These are phyloP conservation scores for Torrubiella hemipterigena DNA, from an alignment of 2,329 filamentous ascomycete species.

Conservation along the genomic window DNA sequence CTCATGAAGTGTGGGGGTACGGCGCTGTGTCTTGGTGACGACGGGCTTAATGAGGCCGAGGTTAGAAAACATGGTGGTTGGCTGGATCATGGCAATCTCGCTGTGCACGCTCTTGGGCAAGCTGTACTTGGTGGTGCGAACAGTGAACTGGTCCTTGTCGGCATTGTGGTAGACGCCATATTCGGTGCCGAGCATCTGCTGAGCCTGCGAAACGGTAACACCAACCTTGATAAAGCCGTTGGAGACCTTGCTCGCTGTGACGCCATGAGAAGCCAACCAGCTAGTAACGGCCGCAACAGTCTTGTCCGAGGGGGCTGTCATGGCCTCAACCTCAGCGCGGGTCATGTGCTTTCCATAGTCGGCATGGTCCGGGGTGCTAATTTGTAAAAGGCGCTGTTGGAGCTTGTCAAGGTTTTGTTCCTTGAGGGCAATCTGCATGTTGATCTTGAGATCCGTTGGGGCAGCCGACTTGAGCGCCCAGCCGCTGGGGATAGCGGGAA, in stretches of 20 bases:
- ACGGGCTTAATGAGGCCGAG: neutral
- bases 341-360: slow-evolving; percentile 4
- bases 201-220: neutral
- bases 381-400: slow-evolving; percentile 1
- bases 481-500: neutral
- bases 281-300: neutral
- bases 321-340: neutral
- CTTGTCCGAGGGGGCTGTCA: slow-evolving; percentile 1
- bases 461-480: neutral
- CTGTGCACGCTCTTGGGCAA: slow-evolving; percentile 1
- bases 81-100: neutral
- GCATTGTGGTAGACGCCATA: slow-evolving; percentile 2
- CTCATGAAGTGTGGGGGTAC: neutral
- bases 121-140: slow-evolving; percentile 2
- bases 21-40: neutral
- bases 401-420: slow-evolving; percentile 1
- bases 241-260: neutral
- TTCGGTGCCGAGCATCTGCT: slow-evolving; percentile 2
- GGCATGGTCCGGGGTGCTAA: slow-evolving; percentile 1
- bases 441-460: neutral
- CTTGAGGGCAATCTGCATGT: slow-evolving; percentile 3
- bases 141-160: slow-evolving; percentile 1
- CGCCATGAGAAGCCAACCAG: slow-evolving; percentile 1
- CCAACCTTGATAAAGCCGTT: slow-evolving; percentile 1
- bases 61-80: slow-evolving; percentile 1